Conservation (phyloP, 106 monocot genomes). For the Gastrodia elata region DNA sequence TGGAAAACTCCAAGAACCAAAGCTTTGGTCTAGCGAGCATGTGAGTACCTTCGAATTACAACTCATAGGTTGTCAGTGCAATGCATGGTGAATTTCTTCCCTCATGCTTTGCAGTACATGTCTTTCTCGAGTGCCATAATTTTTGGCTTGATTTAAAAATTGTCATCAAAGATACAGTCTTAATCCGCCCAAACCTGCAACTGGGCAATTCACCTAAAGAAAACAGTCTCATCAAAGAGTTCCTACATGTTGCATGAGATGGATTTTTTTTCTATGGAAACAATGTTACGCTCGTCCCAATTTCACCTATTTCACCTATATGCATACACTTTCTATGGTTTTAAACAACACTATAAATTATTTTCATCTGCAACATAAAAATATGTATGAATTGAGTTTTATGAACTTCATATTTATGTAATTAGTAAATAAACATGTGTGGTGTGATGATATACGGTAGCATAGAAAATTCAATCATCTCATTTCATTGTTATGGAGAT, state of each 20-base stretch:
- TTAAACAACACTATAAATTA: not conserved
- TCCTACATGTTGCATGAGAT: not conserved
- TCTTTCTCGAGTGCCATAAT: not conserved
- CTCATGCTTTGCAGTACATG: not conserved
- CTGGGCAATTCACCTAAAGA: not conserved
- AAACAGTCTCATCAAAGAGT: not conserved
- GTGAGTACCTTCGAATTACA: slow-evolving; percentile 29
- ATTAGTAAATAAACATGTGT: not conserved
- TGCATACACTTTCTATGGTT: not conserved
- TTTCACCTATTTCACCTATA: not conserved
- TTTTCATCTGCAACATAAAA: not conserved
- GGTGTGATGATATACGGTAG: not conserved
- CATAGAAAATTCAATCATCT: not conserved
- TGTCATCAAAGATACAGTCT: not conserved
- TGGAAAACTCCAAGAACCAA: slow-evolving; percentile 72
- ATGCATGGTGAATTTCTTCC: not conserved
- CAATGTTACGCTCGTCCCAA: not conserved
- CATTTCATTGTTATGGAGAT: not conserved
- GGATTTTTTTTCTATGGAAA: not conserved
- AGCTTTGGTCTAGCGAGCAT: slow-evolving; percentile 94
- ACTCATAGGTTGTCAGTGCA: not conserved
- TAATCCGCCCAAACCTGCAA: not conserved
- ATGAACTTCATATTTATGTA: not conserved
- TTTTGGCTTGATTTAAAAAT: not conserved
- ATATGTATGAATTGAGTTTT: not conserved